Evolutionary conservation across 1,284 basidiomycete genomes (phyloP).

Genomic region (Ceratobasidium theobromae): DNA sequence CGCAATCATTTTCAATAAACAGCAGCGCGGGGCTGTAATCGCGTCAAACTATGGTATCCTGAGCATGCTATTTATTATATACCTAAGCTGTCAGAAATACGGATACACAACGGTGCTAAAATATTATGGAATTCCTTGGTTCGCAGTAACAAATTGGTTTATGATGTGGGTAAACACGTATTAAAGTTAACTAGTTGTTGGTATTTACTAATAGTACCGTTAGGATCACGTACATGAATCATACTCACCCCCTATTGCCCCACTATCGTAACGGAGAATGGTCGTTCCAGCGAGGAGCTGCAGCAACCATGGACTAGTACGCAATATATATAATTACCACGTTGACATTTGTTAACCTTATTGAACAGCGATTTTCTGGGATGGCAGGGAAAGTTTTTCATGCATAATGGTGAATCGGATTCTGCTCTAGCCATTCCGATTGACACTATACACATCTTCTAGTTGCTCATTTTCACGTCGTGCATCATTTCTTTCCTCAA

Average conservation of each 20-base stretch:
- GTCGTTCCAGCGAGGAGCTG: conserved; percentile 60
- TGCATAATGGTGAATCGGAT: conserved; percentile 39
- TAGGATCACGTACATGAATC: conserved; percentile 46
- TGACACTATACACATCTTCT: background rate
- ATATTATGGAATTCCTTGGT: conserved; percentile 60
- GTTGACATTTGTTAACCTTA: conserved; percentile 38
- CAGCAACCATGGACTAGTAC: conserved; percentile 56
- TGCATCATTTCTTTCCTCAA: conserved; percentile 40
- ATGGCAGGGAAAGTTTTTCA: conserved; percentile 34
- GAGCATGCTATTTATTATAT: conserved; percentile 50
- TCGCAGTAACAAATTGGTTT: conserved; percentile 57
- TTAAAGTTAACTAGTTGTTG: background rate
- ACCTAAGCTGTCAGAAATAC: conserved; percentile 42
- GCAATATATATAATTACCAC: conserved; percentile 28
- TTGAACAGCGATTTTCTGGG: conserved; percentile 40
- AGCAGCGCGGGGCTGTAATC: conserved; percentile 55
- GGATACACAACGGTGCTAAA: conserved; percentile 51
- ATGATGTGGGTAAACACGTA: conserved; percentile 42
- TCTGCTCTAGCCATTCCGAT: background rate
- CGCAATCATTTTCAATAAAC: conserved; percentile 56
- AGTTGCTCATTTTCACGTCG: conserved; percentile 50
- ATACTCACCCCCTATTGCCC: conserved; percentile 53
- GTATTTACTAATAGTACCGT: background rate
- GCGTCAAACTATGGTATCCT: conserved; percentile 58
- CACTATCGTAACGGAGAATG: conserved; percentile 54